Base-by-base conservation (phyloP, 306 rosid species). In the Gillenia trifoliata region DNA sequence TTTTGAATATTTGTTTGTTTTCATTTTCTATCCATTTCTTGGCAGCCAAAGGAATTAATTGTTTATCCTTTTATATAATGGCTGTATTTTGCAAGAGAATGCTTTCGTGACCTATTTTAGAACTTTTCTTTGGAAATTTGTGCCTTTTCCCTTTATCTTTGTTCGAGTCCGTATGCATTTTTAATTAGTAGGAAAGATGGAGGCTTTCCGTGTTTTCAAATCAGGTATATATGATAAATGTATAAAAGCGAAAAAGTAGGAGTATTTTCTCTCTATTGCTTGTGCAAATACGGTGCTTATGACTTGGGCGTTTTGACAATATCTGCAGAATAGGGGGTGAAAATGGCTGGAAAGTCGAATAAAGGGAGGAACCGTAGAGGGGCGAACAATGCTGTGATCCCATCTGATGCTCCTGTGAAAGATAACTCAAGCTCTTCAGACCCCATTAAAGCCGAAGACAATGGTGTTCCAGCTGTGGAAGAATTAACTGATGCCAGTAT, bases 291-390 rank as follows among this genome's bases (percentile, higher is more conserved):
- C 11, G 11, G 64, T 73, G 64, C 66, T 54, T 63, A 40, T 13
- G 49, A 43, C 49, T 23, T 25, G 22, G 71, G 36, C 36, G 26
- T 73, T 17, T 59, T 72, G 77, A 79, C 69, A 4, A 26, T 65
- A 49, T 70, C 64, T 74, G 81, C 66, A 79, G 79, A 72, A 20
- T 20, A 43, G 84, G 76, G 16, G 83, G 82, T 65, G 65, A 66
- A 78, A 79, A 95, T 95, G 99, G 99, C 96, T 59, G 97, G 99
- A 57, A 95, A 90, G 72, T 90, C 98, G 0, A 84, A 85, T 83
- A 92, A 85, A 76, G 93, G 91, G 68, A 90, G 84, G 89, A 80
- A 79, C 81, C 82, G 80, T 80, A 90, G 65, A 82, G 93, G 81
- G 66, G 79, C 85, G 0, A 85, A 86, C 43, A 81, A 65, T 69